Conservation (phyloP, 768 basidiomycete genomes). For the Tulasnella sp. region DNA sequence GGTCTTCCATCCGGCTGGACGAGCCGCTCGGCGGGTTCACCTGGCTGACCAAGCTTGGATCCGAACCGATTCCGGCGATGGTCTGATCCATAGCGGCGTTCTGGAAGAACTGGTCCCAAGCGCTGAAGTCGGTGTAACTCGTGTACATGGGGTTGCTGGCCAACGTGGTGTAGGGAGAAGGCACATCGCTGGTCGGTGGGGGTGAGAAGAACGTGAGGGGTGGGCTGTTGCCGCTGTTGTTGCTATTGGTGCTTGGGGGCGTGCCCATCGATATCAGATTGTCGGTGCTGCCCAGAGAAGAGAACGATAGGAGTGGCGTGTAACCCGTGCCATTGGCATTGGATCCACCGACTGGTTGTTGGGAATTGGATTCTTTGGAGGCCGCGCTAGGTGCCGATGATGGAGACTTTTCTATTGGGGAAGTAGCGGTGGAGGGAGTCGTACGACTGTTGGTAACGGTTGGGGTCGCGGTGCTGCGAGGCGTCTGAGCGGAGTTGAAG, state of each 20-base stretch:
- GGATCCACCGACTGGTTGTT: constrained; percentile 18
- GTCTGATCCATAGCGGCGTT: constrained; percentile 15
- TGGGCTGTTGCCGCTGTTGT: constrained; percentile 13
- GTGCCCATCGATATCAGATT: not conserved
- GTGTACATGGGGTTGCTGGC: constrained; percentile 82
- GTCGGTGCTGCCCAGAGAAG: constrained; percentile 23
- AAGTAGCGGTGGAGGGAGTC: constrained; percentile 34
- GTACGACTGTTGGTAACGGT: not conserved
- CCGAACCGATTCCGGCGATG: constrained; percentile 4
- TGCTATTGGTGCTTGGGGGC: constrained; percentile 9
- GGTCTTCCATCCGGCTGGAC: constrained; percentile 22
- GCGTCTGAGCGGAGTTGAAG: constrained; percentile 49
- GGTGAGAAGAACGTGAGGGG: constrained; percentile 34
- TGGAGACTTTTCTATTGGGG: constrained; percentile 19
- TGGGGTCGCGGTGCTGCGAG: constrained; percentile 12
- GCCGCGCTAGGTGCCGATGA: constrained; percentile 31
- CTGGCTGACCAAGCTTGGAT: not conserved
- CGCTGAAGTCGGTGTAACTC: constrained; percentile 48
- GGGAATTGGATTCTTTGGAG: not conserved
- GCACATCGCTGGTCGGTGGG: constrained; percentile 10
- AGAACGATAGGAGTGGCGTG: constrained; percentile 30
- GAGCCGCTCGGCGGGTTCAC: not conserved
- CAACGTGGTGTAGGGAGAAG: constrained; percentile 64
- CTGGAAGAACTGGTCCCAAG: constrained; percentile 28
- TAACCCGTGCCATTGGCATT: constrained; percentile 21